Percentiles rank a stretch among this genome's conserved stretches.
Evolutionary conservation across 169 alveolate genomes (phyloP).

Genomic region (Eimeria tenella): DNA sequence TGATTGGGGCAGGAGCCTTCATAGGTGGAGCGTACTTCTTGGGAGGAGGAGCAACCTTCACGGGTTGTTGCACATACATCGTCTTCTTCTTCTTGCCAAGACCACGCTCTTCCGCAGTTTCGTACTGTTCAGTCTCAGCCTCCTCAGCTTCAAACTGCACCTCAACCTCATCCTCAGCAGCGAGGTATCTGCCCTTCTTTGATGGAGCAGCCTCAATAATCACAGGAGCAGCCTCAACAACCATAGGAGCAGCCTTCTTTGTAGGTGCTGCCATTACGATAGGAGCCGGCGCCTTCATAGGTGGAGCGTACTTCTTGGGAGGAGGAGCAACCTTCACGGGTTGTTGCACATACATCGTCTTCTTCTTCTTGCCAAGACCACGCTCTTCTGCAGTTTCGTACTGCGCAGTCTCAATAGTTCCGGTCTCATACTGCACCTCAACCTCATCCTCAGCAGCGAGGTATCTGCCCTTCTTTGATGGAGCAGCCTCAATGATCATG

Average conservation of each 20-base stretch:
- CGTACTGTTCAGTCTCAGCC: too few relatives aligned
- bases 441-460: constrained; percentile 52
- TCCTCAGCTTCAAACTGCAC: background rate
- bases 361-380: constrained; percentile 66
- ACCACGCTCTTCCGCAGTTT: background rate
- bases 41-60: background rate
- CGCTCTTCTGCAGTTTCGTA: constrained; percentile 17
- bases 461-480: background rate
- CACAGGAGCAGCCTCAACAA: background rate
- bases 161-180: background rate
- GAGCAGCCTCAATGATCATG: constrained; percentile 39
- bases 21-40: too few relatives aligned
- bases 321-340: constrained; percentile 16
- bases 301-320: background rate
- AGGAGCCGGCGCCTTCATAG: constrained; percentile 27
- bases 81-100: constrained; percentile 60
- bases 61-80: background rate
- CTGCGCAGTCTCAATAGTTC: background rate
- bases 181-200: background rate
- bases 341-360: background rate
- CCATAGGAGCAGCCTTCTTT: constrained; percentile 29
- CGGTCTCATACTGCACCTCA: constrained; percentile 1
- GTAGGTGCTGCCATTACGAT: background rate
- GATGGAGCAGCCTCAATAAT: background rate
- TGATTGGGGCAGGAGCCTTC: constrained; percentile 22